Percentiles rank a stretch among this genome's conserved stretches.
These are phyloP conservation scores for Aspergillus carbonarius DNA, from an alignment of 2,329 filamentous ascomycete genomes.

Conservation along the genomic window DNA sequence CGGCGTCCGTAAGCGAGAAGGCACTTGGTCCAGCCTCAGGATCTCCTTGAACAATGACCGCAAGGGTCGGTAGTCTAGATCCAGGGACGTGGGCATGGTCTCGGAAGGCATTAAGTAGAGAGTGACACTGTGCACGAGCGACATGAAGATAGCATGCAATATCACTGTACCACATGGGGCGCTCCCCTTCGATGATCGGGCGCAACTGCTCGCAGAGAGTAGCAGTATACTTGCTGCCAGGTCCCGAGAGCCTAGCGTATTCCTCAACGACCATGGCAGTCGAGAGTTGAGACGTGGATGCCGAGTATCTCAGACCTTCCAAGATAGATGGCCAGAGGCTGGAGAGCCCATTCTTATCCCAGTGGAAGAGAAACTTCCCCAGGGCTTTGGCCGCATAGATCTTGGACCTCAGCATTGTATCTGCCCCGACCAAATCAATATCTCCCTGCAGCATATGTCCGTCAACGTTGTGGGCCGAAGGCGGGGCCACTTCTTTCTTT, in stretches of 20 bases:
- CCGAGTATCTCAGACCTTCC: conserved; percentile 67
- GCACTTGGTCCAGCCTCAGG: conserved; percentile 86
- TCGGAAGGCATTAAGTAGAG: conserved; percentile 85
- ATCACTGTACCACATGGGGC: conserved; percentile 81
- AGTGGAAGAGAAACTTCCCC: conserved; percentile 75
- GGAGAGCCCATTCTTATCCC: conserved; percentile 58
- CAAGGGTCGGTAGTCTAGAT: conserved; percentile 72
- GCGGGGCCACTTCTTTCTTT: conserved; percentile 70
- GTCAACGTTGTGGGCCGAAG: conserved; percentile 88
- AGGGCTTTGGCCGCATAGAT: conserved; percentile 85
- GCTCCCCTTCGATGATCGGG: conserved; percentile 75
- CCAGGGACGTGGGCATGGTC: conserved; percentile 81
- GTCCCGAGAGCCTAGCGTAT: conserved; percentile 63
- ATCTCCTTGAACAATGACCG: conserved; percentile 92
- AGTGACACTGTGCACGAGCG: conserved; percentile 85
- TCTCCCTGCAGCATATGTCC: conserved; percentile 98
- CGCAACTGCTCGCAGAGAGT: conserved; percentile 61
- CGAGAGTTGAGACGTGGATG: conserved; percentile 82
- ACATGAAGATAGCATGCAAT: conserved; percentile 87
- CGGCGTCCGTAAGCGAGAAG: conserved; percentile 83
- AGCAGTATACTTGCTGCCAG: conserved; percentile 33
- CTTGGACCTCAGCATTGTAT: conserved; percentile 83
- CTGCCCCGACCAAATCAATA: conserved; percentile 87
- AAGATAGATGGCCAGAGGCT: conserved; percentile 65
- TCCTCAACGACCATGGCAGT: conserved; percentile 85